These are phyloP conservation scores for Ormosia semicastrata DNA, from an alignment of 306 rosid species.

Conservation along the genomic window DNA sequence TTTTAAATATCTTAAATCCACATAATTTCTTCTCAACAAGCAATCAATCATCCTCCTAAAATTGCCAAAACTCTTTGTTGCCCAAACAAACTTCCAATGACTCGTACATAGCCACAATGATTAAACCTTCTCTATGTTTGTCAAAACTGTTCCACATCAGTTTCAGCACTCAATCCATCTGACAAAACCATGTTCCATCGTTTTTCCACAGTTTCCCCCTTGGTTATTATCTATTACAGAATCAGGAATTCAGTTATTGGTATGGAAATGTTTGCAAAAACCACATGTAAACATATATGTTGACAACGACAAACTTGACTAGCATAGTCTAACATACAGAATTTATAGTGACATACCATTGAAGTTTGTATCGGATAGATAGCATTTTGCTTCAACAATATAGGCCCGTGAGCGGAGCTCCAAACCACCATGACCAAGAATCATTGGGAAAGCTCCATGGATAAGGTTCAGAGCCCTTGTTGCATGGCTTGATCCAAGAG, in stretches of 20 bases:
- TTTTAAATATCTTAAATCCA: background rate
- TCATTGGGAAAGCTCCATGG: conserved; percentile 86
- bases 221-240: background rate
- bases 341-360: conserved; percentile 45
- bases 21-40: background rate
- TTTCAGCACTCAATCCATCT: background rate
- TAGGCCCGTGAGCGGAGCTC: conserved; percentile 92
- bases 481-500: conserved; percentile 88
- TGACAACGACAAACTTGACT: conserved; percentile 3
- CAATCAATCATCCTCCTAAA: background rate
- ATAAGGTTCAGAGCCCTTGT: conserved; percentile 83
- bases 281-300: background rate
- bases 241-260: background rate
- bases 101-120: background rate
- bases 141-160: background rate
- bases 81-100: background rate
- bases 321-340: conserved; percentile 9
- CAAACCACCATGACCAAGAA: conserved; percentile 99
- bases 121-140: background rate
- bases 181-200: background rate
- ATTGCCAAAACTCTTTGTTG: background rate
- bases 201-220: background rate
- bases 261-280: conserved; percentile 16
- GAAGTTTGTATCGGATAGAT: conserved; percentile 72
- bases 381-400: conserved; percentile 90